A percentile compares a stretch with the other conserved stretches of the same genome.
Conservation (phyloP, 129 eudicot species). For the Pulicaria dysenterica region DNA sequence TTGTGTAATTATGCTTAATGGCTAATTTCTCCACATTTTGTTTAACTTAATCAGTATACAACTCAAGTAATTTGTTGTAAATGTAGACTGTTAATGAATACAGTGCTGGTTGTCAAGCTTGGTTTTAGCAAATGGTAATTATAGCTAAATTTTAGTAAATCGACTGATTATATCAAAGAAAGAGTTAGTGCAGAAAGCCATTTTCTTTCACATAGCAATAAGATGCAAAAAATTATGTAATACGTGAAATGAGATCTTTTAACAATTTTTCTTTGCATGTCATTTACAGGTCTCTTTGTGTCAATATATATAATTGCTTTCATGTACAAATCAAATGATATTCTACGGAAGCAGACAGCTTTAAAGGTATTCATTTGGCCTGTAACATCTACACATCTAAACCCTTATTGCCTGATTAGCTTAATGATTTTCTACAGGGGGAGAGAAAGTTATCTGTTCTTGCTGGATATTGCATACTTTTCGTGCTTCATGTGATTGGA, state of each 20-base stretch:
- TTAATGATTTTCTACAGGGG: slow-evolving; percentile 49
- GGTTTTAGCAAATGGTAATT: too few species aligned
- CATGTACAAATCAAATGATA: slow-evolving; percentile 80
- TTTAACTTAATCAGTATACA: neutral
- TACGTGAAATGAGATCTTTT: neutral
- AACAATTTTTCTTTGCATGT: slow-evolving; percentile 25
- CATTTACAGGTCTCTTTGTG: slow-evolving; percentile 67
- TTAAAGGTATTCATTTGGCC: slow-evolving; percentile 45
- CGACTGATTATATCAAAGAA: too few species aligned
- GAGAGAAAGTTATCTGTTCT: slow-evolving; percentile 72
- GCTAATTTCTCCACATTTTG: neutral
- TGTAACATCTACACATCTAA: neutral
- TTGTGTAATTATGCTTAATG: slow-evolving; percentile 9
- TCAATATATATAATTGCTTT: slow-evolving; percentile 61
- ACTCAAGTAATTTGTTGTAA: neutral
- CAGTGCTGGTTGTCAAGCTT: too few species aligned
- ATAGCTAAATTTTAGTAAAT: too few species aligned
- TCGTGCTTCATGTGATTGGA: slow-evolving; percentile 66
- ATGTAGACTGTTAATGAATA: neutral
- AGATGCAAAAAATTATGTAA: too few species aligned
- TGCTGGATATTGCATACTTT: slow-evolving; percentile 49
- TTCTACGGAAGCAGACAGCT: slow-evolving; percentile 77
- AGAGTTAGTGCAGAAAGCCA: too few species aligned
- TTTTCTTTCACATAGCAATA: too few species aligned
- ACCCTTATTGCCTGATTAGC: neutral